Conservation (phyloP, 805 yeast genomes). For the Hanseniaspora osmophila region DNA sequence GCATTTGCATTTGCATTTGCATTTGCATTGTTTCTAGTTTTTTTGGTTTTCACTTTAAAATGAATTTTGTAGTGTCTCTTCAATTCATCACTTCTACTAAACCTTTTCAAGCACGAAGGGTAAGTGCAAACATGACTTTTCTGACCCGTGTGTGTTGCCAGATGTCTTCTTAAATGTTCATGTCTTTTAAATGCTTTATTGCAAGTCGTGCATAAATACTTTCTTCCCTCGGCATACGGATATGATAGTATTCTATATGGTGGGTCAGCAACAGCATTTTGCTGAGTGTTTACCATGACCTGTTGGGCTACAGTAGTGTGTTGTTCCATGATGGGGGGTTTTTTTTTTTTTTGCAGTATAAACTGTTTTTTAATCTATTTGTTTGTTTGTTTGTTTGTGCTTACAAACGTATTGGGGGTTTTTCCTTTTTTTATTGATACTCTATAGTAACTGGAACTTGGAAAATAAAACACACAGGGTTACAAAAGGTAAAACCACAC, state of each 20-base stretch:
- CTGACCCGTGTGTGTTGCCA: constrained; percentile 87
- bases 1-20: constrained; percentile 7
- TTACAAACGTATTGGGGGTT: too few species aligned
- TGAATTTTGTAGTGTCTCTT: constrained; percentile 80
- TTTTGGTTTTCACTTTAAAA: constrained; percentile 38
- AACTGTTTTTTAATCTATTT: too few species aligned
- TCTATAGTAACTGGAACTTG: too few species aligned
- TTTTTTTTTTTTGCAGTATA: too few species aligned
- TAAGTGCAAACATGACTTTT: constrained; percentile 77
- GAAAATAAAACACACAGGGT: too few species aligned
- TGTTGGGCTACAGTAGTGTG: too few species aligned
- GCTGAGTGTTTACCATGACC: too few species aligned
- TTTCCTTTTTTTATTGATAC: too few species aligned
- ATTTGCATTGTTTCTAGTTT: constrained; percentile 23
- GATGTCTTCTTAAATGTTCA: constrained; percentile 85
- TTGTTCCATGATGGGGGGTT: too few species aligned
- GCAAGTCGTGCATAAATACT: constrained; percentile 69
- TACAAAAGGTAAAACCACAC: too few species aligned
- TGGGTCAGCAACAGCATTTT: not conserved
- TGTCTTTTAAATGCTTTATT: constrained; percentile 75
- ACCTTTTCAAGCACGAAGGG: constrained; percentile 73
- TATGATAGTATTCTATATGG: not conserved
- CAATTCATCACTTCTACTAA: constrained; percentile 70
- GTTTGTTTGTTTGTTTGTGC: too few species aligned
- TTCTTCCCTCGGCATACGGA: not conserved